These are phyloP conservation scores for Rubia tinctorum DNA, from an alignment of 305 asterid genomes.

Conservation along the genomic window DNA sequence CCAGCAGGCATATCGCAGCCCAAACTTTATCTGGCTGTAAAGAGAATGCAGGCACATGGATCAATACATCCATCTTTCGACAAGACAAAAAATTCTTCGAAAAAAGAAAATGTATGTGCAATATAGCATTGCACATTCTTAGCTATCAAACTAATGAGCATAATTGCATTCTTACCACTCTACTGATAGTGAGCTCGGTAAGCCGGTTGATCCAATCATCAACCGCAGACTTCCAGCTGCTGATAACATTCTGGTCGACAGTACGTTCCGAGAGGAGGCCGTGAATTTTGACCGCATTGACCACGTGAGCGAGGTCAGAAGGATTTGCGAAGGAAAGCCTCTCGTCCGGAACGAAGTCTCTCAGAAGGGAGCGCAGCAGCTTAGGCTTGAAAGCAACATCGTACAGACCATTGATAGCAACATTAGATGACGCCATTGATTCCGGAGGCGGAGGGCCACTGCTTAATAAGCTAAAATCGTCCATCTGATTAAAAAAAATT, in stretches of 20 bases:
- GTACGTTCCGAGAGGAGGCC: constrained; percentile 53
- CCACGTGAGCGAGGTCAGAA: constrained; percentile 59
- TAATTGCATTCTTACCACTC: constrained; percentile 38
- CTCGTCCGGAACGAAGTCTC: constrained; percentile 66
- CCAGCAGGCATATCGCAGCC: constrained; percentile 91
- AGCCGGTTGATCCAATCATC: constrained; percentile 81
- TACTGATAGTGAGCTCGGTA: constrained; percentile 46
- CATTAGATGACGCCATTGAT: constrained; percentile 37
- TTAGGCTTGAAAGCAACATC: constrained; percentile 53
- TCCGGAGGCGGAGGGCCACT: not conserved
- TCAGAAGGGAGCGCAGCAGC: constrained; percentile 55
- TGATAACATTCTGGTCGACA: constrained; percentile 34
- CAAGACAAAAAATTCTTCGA: not conserved
- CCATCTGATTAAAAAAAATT: too few species aligned
- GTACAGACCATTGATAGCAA: constrained; percentile 28
- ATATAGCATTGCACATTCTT: not conserved
- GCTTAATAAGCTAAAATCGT: too few species aligned
- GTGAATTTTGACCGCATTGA: constrained; percentile 48
- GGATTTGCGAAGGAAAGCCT: constrained; percentile 53
- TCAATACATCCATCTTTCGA: constrained; percentile 9
- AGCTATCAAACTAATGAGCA: not conserved
- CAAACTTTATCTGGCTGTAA: constrained; percentile 80
- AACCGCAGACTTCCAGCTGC: constrained; percentile 57
- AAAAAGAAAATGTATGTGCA: not conserved
- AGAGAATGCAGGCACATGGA: constrained; percentile 22